phyloP scores from a whole-genome alignment of 139 green algal genomes.

The Bryopsis sp. region DNA sequence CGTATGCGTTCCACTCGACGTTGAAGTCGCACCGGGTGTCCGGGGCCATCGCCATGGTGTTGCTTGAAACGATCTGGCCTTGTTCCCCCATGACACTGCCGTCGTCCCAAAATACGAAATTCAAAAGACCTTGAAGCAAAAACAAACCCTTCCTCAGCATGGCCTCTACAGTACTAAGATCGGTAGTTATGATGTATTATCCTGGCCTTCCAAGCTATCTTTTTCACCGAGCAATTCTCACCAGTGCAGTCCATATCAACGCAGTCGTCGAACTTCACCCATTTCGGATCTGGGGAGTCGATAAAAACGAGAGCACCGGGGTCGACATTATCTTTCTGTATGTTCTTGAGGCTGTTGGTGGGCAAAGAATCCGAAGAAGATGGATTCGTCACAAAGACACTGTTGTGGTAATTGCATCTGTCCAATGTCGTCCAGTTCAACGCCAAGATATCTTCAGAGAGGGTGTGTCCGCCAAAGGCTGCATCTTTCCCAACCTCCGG shows the following conservation, averaged over 20 bases:
- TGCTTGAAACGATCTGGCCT: slow-evolving; percentile 12
- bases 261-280: slow-evolving; percentile 19
- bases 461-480: not conserved
- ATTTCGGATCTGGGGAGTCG: slow-evolving; percentile 7
- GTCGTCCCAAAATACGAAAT: slow-evolving; percentile 22
- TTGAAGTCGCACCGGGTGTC: slow-evolving; percentile 12
- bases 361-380: slow-evolving; percentile 9
- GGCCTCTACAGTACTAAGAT: too few species aligned
- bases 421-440: slow-evolving; percentile 12
- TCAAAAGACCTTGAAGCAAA: slow-evolving; percentile 16
- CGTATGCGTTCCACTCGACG: slow-evolving; percentile 13
- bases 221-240: not conserved
- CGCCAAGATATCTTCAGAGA: slow-evolving; percentile 6
- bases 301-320: not conserved
- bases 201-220: too few species aligned
- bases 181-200: too few species aligned
- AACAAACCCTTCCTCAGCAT: not conserved
- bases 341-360: not conserved
- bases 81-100: slow-evolving; percentile 14
- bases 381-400: slow-evolving; percentile 15
- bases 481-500: slow-evolving; percentile 7
- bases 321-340: not conserved
- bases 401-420: not conserved
- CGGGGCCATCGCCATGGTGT: not conserved
- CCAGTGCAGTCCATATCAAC: slow-evolving; percentile 25